Conservation (phyloP, 805 yeast species). For the Ogataea salicorniae region DNA sequence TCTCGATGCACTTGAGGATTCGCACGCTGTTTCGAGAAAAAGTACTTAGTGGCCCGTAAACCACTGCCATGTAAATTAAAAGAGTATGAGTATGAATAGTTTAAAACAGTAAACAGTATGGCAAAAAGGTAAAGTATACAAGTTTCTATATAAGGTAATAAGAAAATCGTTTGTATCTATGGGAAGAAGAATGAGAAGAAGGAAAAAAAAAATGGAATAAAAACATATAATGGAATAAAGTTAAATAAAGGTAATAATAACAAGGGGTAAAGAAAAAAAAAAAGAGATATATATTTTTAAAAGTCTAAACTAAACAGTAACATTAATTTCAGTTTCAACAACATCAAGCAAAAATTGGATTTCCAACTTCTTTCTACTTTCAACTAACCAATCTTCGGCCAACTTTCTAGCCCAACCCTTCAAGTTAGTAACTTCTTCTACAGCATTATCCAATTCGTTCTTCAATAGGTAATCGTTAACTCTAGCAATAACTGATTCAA, state of each 20-base stretch:
- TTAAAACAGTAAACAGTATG: too few relatives aligned
- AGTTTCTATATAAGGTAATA: too few relatives aligned
- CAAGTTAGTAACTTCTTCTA: conserved; percentile 83
- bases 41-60: too few relatives aligned
- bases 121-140: too few relatives aligned
- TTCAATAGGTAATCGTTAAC: conserved; percentile 69
- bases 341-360: conserved; percentile 72
- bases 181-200: too few relatives aligned
- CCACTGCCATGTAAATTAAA: too few relatives aligned
- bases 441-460: conserved; percentile 81
- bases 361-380: conserved; percentile 86
- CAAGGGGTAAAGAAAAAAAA: not conserved
- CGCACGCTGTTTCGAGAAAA: too few relatives aligned
- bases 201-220: too few relatives aligned
- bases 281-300: not conserved
- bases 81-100: too few relatives aligned
- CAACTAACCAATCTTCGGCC: conserved; percentile 87
- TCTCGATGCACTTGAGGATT: too few relatives aligned
- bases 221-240: not conserved
- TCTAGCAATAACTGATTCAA: conserved; percentile 84
- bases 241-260: not conserved
- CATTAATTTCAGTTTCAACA: conserved; percentile 60
- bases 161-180: too few relatives aligned
- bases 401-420: conserved; percentile 91
- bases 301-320: conserved; percentile 16